Base-by-base conservation (phyloP, 768 basidiomycete species). In the Termitomyces titanicus region DNA sequence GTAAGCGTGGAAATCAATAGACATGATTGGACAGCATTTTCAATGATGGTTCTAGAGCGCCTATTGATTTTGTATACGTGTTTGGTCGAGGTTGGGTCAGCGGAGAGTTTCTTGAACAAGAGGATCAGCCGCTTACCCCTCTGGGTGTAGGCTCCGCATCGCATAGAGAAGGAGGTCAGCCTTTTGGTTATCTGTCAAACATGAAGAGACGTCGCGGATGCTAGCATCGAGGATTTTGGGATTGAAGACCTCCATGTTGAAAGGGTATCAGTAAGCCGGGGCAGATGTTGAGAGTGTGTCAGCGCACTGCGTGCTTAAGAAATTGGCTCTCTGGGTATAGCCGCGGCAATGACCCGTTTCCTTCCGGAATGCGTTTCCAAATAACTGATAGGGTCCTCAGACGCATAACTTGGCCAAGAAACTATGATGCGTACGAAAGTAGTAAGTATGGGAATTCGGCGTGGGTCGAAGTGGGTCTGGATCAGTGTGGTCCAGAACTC, bases 171-270 rank as follows among this genome's bases (percentile, higher is more conserved):
- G 72, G 35, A 89, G 76, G 54, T 86, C 85, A 18, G 79, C 85
- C 67, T 89, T 89, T 65, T 88, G 80, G 60, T 79, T 79, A 65
- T 85, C 80, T 4, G 79, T 74, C 33, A 89, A 74, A 55, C 76
- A 78, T 7, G 73, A 72, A 0, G 80, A 75, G 20, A 86, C 82
- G 62, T 89, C 86, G 44, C 84, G 85, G 63, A 88, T 84, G 72
- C 84, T 83, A 18, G 88, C 88, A 62, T 89, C 87, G 37, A 89
- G 74, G 57, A 89, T 89, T 64, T 83, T 86, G 3, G 86, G 86
- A 66, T 88, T 89, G 73, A 89, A 89, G 56, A 85, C 74, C 65
- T 78, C 79, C 82, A 84, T 85, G 24, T 52, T 11, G 29, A 27
- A 31, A 38, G 25, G 29, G 37, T n/a, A 44, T 34, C 35, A 42